These are phyloP conservation scores for Diaporthe australafricana DNA, from an alignment of 2,329 filamentous ascomycete genomes.

Conservation along the genomic window DNA sequence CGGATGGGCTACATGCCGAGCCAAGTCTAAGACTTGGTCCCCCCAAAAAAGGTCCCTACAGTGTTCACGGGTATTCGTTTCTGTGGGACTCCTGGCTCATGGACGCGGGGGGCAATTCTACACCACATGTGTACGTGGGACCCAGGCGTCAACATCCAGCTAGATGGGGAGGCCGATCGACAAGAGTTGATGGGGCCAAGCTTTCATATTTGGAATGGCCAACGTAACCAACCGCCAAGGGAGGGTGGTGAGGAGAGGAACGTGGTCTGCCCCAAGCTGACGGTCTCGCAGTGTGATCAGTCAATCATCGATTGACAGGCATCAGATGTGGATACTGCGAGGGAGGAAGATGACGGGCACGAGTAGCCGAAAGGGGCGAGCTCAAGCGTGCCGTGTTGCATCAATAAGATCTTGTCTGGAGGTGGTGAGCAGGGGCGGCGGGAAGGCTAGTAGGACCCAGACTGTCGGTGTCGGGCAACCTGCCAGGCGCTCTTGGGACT, in stretches of 20 bases:
- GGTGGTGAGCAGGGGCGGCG: conserved; percentile 37
- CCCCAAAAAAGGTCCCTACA: background rate
- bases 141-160: background rate
- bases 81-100: background rate
- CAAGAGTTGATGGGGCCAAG: background rate
- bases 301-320: conserved; percentile 9
- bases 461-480: conserved; percentile 35
- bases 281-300: conserved; percentile 2
- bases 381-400: conserved; percentile 24
- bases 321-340: conserved; percentile 10
- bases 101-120: background rate
- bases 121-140: background rate
- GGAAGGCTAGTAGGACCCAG: conserved; percentile 37
- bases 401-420: conserved; percentile 26
- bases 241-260: background rate
- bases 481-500: background rate
- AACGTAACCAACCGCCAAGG: background rate
- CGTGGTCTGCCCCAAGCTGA: conserved; percentile 13
- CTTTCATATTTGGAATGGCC: conserved; percentile 17
- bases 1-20: conserved; percentile 32
- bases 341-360: background rate
- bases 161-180: conserved; percentile 17
- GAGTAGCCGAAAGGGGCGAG: background rate
- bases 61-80: background rate
- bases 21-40: conserved; percentile 13